Base-by-base conservation (phyloP, 116 monocot species). In the Phalaenopsis hybrid region DNA sequence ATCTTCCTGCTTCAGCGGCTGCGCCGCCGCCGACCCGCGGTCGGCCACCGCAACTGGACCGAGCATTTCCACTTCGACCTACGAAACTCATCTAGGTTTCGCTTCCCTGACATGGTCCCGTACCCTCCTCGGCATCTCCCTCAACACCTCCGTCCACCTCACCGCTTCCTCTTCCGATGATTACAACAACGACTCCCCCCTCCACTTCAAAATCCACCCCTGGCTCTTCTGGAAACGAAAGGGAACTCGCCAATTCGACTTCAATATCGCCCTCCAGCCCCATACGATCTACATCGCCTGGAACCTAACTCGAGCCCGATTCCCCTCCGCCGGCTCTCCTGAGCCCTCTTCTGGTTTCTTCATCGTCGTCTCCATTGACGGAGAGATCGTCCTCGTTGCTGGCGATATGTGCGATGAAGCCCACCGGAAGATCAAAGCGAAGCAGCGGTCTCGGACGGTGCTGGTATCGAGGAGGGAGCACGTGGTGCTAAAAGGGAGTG, bases 61-160 rank as follows among this genome's bases (percentile, higher is more conserved):
- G 43, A 82, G 37, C 81, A 46, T 91, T 23, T 77, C 89, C 59
- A 97, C 94, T 28, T 92, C 94, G 52, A 77, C 90, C 85, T 97
- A 97, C 97, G 90, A 94, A 70, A 94, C 94, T 8, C 81, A 59
- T 21, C 81, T 86, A 23, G 94, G 97, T 61, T 16, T 90, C 68
- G 88, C 84, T 67, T 85, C 91, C 73, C 86, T 97, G 57, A 86
- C 90, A 50, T 97, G 97, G 97, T 92, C 91, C 34, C 86, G 92
- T 16, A 80, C 91, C 49, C 51, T 85, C 79, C 73, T 97, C 86
- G 92, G 94, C 82, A 88, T 94, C 86, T 86, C 88, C 81, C 90
- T 94, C 84, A 79, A 63, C 82, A 86, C 78, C 72, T 85, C 88
- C 74, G 85, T 97, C 84, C 86, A 78, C 80, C 78, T 94, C 21